phyloP scores from a whole-genome alignment of 192 early-diverging fungal species.

The Podila epicladia region DNA sequence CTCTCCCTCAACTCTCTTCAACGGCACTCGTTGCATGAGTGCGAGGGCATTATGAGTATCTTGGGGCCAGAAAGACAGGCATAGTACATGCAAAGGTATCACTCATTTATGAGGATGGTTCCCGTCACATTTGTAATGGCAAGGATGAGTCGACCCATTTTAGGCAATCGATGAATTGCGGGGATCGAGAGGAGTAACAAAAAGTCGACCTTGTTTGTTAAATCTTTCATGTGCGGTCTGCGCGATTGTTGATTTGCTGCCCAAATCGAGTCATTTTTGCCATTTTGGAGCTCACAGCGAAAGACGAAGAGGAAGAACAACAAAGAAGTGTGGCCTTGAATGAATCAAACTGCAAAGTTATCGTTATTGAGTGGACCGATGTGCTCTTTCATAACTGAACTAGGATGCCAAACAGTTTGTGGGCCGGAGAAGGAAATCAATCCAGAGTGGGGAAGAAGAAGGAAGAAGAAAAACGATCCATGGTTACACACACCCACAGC shows the following conservation, averaged over 20 bases:
- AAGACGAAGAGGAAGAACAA: no score
- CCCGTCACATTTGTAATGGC: no score
- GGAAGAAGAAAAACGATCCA: not conserved
- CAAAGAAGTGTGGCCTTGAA: no score
- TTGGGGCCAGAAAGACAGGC: no score
- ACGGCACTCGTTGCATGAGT: no score
- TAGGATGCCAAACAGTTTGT: not conserved
- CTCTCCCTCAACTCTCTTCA: no score
- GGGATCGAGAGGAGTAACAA: not conserved
- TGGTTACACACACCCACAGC: not conserved
- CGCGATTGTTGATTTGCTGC: not conserved
- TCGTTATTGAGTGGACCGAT: not conserved
- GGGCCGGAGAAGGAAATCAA: not conserved
- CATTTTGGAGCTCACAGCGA: not conserved
- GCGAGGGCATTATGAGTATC: no score
- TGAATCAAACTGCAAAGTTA: not conserved
- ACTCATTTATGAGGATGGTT: no score
- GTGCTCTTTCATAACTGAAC: not conserved
- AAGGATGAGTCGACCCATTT: not conserved
- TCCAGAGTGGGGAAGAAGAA: not conserved
- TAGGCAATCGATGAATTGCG: not conserved
- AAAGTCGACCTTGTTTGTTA: not conserved
- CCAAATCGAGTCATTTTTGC: not conserved
- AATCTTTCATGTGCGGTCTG: conserved; percentile 2
- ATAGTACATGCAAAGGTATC: no score